phyloP scores from a whole-genome alignment of 495 filamentous ascomycete species.

The Terfezia claveryi region DNA sequence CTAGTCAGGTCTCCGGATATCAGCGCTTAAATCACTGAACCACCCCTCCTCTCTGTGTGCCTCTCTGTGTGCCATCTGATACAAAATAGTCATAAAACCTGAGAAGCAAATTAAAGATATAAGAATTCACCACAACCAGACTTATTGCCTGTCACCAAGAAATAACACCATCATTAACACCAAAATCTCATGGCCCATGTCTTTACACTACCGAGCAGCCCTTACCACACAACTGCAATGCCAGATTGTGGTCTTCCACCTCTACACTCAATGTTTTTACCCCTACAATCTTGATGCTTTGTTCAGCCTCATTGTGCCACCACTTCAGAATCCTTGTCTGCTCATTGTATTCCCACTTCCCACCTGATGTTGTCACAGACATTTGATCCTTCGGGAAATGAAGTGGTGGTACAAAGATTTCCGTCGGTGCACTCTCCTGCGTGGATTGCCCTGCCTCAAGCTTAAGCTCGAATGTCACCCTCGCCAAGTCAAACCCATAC shows the following conservation, averaged over 20 bases:
- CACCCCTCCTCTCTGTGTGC: too few relatives aligned
- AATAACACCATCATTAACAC: too few relatives aligned
- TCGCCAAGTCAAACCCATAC: slow-evolving; percentile 59
- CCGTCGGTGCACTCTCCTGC: slow-evolving; percentile 43
- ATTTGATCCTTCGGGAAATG: slow-evolving; percentile 64
- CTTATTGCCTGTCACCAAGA: too few relatives aligned
- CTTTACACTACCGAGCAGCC: slow-evolving; percentile 27
- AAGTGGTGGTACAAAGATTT: slow-evolving; percentile 74
- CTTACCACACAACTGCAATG: slow-evolving; percentile 23
- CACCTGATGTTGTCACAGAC: slow-evolving; percentile 51
- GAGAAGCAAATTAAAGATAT: too few relatives aligned
- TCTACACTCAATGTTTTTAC: slow-evolving; percentile 36
- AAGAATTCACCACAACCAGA: too few relatives aligned
- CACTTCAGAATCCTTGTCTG: slow-evolving; percentile 46
- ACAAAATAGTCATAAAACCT: too few relatives aligned
- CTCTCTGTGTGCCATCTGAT: too few relatives aligned
- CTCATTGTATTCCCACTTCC: slow-evolving; percentile 66
- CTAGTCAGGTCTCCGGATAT: too few relatives aligned
- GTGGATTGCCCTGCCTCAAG: slow-evolving; percentile 32
- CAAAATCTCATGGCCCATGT: too few relatives aligned
- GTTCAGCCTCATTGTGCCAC: slow-evolving; percentile 77
- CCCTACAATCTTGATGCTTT: slow-evolving; percentile 57
- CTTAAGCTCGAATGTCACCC: slow-evolving; percentile 47
- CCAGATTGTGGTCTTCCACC: slow-evolving; percentile 41
- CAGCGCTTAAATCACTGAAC: too few relatives aligned